Evolutionary conservation across 768 basidiomycete genomes (phyloP).

Genomic region (Suillus ampliporus): DNA sequence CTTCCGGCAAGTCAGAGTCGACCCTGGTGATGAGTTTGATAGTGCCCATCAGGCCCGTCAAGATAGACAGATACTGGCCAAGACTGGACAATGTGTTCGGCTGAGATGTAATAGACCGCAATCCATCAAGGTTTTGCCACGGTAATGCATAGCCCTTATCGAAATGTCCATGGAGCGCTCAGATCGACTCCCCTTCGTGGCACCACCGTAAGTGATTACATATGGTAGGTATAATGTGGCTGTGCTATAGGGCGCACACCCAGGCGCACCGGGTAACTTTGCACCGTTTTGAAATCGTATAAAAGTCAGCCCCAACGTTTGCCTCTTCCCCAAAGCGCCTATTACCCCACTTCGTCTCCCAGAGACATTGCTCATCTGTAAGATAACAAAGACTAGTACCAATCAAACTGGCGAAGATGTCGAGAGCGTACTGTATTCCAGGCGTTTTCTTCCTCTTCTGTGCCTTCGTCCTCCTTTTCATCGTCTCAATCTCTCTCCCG

Average conservation of each 20-base stretch:
- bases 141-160: no score
- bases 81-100: no score
- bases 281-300: neutral
- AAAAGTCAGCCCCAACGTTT: constrained; percentile 4
- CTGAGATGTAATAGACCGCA: no score
- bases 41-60: no score
- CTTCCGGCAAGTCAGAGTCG: no score
- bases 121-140: no score
- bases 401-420: constrained; percentile 35
- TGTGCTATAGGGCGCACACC: neutral
- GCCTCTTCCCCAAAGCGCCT: constrained; percentile 1
- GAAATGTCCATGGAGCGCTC: no score
- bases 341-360: neutral
- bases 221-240: neutral
- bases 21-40: no score
- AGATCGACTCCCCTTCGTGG: no score
- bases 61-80: no score
- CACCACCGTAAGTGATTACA: no score
- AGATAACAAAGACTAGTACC: neutral
- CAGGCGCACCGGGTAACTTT: neutral
- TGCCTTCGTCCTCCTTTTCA: constrained; percentile 69
- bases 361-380: neutral
- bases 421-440: constrained; percentile 64
- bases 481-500: constrained; percentile 76
- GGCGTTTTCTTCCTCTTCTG: constrained; percentile 59